Conservation (phyloP, 306 rosid species). For the Cucurbita moschata region DNA sequence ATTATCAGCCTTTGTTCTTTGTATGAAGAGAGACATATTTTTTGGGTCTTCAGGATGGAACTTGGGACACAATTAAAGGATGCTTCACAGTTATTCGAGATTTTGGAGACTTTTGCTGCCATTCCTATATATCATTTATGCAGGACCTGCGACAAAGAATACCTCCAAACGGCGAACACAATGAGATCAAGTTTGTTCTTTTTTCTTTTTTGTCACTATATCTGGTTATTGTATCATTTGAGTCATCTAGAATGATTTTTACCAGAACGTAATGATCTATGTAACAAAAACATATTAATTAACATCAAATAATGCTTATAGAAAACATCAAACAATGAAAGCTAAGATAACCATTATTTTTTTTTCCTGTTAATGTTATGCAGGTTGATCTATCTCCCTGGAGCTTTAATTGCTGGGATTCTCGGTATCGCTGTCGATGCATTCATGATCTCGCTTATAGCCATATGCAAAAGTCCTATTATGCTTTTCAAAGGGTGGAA, state of each 20-base stretch:
- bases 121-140: slow-evolving; percentile 75
- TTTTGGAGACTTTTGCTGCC: slow-evolving; percentile 49
- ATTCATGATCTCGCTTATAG: slow-evolving; percentile 57
- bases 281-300: not conserved
- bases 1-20: slow-evolving; percentile 11
- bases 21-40: slow-evolving; percentile 12
- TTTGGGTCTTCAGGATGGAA: slow-evolving; percentile 59
- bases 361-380: not conserved
- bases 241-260: not conserved
- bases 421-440: slow-evolving; percentile 61
- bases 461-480: slow-evolving; percentile 58
- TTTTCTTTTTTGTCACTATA: not conserved
- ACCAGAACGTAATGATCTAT: not conserved
- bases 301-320: not conserved
- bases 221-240: slow-evolving; percentile 2
- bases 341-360: too few species aligned
- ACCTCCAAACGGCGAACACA: slow-evolving; percentile 45
- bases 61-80: slow-evolving; percentile 44
- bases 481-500: slow-evolving; percentile 95
- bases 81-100: slow-evolving; percentile 61
- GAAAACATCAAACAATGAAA: not conserved
- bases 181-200: slow-evolving; percentile 51
- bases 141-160: slow-evolving; percentile 39
- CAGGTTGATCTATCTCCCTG: slow-evolving; percentile 76
- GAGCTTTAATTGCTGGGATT: slow-evolving; percentile 44